These are phyloP conservation scores for Dothideomycetidae sp. DNA, from an alignment of 2,329 filamentous ascomycete species.

Conservation along the genomic window DNA sequence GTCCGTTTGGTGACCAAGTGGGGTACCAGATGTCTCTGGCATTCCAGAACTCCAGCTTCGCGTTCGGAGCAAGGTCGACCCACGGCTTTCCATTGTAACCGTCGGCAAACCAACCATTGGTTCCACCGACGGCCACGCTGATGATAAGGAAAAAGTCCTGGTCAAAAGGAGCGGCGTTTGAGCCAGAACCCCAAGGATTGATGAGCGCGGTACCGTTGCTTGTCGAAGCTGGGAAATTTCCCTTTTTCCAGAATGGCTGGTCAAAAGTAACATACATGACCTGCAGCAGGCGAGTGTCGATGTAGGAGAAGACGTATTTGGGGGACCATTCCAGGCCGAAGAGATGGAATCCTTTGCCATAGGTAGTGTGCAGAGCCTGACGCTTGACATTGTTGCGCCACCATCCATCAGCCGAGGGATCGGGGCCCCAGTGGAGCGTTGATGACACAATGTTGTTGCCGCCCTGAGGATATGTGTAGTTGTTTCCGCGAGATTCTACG, in stretches of 20 bases:
- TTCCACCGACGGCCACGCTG: constrained; percentile 27
- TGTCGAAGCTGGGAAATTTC: constrained; percentile 22
- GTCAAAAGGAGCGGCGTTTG: constrained; percentile 27
- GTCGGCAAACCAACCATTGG: constrained; percentile 64
- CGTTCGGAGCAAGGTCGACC: constrained; percentile 53
- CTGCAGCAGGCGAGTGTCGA: constrained; percentile 66
- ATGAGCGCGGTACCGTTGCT: constrained; percentile 24
- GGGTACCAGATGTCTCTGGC: constrained; percentile 24
- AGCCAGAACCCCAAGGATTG: constrained; percentile 25
- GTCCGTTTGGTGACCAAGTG: constrained; percentile 25
- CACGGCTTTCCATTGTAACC: constrained; percentile 60
- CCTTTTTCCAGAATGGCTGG: constrained; percentile 26
- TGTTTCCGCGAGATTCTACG: constrained; percentile 67
- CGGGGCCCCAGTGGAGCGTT: constrained; percentile 69
- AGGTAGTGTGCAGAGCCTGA: constrained; percentile 60
- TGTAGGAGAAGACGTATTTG: constrained; percentile 77
- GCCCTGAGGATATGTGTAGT: constrained; percentile 59
- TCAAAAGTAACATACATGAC: constrained; percentile 55
- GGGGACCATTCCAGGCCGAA: constrained; percentile 78
- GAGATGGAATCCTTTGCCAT: constrained; percentile 53
- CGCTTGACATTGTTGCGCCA: constrained; percentile 73
- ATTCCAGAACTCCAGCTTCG: constrained; percentile 65
- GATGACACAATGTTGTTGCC: constrained; percentile 72
- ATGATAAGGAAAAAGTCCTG: constrained; percentile 29
- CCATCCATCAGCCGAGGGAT: constrained; percentile 59